Conservation (phyloP, 2,329 filamentous ascomycete genomes). For the Lecanicillium sp. region DNA sequence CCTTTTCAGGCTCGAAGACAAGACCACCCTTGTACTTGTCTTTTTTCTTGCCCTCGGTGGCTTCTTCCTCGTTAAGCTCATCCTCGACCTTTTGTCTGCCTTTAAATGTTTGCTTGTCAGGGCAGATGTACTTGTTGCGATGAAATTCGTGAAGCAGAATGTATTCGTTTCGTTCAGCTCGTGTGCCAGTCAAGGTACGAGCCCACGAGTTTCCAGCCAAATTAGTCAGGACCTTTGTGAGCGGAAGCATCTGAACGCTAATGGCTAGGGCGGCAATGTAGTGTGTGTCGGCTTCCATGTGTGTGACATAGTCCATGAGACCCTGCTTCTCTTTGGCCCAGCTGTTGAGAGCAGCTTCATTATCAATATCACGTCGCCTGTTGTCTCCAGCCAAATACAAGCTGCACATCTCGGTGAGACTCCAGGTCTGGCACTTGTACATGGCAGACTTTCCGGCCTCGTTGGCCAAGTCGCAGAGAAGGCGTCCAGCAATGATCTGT, state of each 20-base stretch:
- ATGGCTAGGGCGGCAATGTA: conserved; percentile 88
- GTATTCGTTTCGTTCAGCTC: conserved; percentile 97
- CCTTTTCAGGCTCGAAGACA: conserved; percentile 95
- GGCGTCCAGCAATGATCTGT: conserved; percentile 76
- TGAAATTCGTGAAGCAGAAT: conserved; percentile 97
- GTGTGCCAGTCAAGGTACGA: conserved; percentile 86
- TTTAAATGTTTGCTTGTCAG: conserved; percentile 82
- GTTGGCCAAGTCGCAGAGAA: conserved; percentile 91
- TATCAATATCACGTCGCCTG: conserved; percentile 76
- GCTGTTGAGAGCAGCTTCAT: conserved; percentile 74
- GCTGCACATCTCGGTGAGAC: conserved; percentile 92
- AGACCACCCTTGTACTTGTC: conserved; percentile 99
- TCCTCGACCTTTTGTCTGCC: conserved; percentile 66
- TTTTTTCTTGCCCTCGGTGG: conserved; percentile 81
- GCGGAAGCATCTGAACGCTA: conserved; percentile 80
- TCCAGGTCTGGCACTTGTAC: conserved; percentile 97
- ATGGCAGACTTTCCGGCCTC: conserved; percentile 96
- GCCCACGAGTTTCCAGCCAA: conserved; percentile 98
- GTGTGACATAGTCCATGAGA: conserved; percentile 84
- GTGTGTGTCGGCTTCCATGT: conserved; percentile 92
- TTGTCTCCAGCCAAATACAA: conserved; percentile 72
- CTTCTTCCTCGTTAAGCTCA: conserved; percentile 59
- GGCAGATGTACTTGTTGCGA: conserved; percentile 94
- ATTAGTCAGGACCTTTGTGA: conserved; percentile 94
- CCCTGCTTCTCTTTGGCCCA: conserved; percentile 75